Evolutionary conservation across 1,284 basidiomycete species (phyloP).

Genomic region (Rhodofomes roseus): DNA sequence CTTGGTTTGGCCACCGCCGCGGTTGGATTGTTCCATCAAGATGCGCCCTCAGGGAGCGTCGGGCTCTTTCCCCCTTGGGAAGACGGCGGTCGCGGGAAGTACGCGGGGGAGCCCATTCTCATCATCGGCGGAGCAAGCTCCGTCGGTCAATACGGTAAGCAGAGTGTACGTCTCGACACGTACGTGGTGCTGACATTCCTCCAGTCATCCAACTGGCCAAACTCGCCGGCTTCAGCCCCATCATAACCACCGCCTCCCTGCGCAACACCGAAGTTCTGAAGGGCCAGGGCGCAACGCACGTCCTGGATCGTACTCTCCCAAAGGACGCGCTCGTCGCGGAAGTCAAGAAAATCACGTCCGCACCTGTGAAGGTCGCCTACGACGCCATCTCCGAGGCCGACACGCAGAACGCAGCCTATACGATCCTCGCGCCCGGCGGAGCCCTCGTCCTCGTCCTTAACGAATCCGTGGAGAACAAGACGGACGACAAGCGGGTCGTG

Average conservation of each 20-base stretch:
- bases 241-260: slow-evolving; percentile 33
- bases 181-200: neutral
- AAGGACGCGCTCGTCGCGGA: slow-evolving; percentile 13
- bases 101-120: slow-evolving; percentile 26
- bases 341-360: slow-evolving; percentile 14
- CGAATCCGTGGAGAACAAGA: slow-evolving; percentile 7
- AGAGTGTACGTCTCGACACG: neutral
- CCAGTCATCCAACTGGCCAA: slow-evolving; percentile 30
- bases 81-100: slow-evolving; percentile 25
- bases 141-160: slow-evolving; percentile 29
- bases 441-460: slow-evolving; percentile 13
- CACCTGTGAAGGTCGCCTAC: slow-evolving; percentile 21
- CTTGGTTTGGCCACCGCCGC: slow-evolving; percentile 9
- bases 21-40: slow-evolving; percentile 2
- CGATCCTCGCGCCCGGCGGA: slow-evolving; percentile 17
- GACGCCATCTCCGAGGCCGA: slow-evolving; percentile 25
- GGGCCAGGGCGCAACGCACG: slow-evolving; percentile 33
- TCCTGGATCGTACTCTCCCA: slow-evolving; percentile 27
- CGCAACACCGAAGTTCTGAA: slow-evolving; percentile 30
- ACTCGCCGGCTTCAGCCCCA: slow-evolving; percentile 31
- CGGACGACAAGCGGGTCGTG: slow-evolving; percentile 12
- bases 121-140: slow-evolving; percentile 32
- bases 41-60: slow-evolving; percentile 3
- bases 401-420: slow-evolving; percentile 18
- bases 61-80: slow-evolving; percentile 19